phyloP scores from a whole-genome alignment of 768 basidiomycete genomes.

The Butyriboletus loyo region DNA sequence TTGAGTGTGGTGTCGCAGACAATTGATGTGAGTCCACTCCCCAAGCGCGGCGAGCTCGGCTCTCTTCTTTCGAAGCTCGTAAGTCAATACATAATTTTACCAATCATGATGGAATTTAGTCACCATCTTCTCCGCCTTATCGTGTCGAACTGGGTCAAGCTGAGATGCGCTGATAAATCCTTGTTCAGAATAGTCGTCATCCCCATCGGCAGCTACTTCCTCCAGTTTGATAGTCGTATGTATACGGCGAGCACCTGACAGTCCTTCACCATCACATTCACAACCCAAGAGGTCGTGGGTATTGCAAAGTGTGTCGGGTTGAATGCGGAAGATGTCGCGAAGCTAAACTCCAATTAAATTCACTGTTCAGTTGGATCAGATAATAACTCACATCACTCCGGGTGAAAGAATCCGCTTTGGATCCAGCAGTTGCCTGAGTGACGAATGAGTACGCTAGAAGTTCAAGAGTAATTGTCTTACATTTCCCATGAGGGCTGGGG shows the following conservation, averaged over 20 bases:
- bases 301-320: conserved; percentile 75
- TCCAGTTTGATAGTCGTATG: conserved; percentile 19
- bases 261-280: conserved; percentile 46
- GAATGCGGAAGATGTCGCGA: conserved; percentile 88
- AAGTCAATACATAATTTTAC: conserved; percentile 1
- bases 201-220: conserved; percentile 26
- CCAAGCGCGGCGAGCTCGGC: conserved; percentile 66
- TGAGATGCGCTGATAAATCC: conserved; percentile 70
- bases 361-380: not conserved
- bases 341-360: conserved; percentile 47
- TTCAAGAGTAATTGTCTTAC: conserved; percentile 33
- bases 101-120: conserved; percentile 14
- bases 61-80: conserved; percentile 71
- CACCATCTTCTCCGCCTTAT: conserved; percentile 54
- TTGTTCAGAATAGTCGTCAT: conserved; percentile 28
- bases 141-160: conserved; percentile 43
- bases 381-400: conserved; percentile 67
- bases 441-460: conserved; percentile 7
- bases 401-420: conserved; percentile 83
- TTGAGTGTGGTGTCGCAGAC: conserved; percentile 44
- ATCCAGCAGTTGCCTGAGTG: conserved; percentile 41
- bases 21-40: conserved; percentile 85
- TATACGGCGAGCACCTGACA: not conserved
- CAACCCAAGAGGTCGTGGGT: conserved; percentile 93
- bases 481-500: conserved; percentile 67